Evolutionary conservation across 176 grass and related monocot genomes (phyloP).

Genomic region (Oryza officinalis): DNA sequence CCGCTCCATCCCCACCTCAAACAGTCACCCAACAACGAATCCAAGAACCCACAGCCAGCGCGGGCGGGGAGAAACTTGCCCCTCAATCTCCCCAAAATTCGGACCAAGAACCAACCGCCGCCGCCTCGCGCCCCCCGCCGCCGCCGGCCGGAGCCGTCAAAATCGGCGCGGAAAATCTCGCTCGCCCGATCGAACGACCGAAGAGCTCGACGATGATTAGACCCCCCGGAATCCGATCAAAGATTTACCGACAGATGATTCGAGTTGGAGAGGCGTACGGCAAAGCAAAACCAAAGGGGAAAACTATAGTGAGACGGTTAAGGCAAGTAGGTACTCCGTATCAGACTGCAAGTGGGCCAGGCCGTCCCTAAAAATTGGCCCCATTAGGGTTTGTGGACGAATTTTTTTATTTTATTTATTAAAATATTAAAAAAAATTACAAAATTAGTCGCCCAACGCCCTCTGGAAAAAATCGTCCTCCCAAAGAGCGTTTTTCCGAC

Average conservation of each 20-base stretch:
- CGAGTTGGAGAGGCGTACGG: slow-evolving; percentile 30
- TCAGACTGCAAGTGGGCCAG: no score
- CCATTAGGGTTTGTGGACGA: no score
- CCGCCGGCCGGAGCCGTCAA: background rate
- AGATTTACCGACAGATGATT: slow-evolving; percentile 4
- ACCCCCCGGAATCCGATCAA: background rate
- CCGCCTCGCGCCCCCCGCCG: background rate
- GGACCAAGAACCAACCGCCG: background rate
- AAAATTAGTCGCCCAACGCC: no score
- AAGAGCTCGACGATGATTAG: slow-evolving; percentile 15
- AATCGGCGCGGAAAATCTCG: background rate
- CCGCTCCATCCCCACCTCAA: slow-evolving; percentile 44
- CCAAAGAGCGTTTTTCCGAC: no score
- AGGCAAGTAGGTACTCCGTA: background rate
- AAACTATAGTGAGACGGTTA: background rate
- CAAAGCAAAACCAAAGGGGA: slow-evolving; percentile 6
- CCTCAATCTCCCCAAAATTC: background rate
- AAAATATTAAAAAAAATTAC: no score
- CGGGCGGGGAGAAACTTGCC: no score
- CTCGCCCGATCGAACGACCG: background rate
- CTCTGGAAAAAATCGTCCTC: no score
- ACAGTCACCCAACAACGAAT: background rate
- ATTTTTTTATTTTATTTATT: no score
- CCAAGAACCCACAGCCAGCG: background rate
- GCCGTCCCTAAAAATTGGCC: no score